A percentile compares a stretch with the other conserved stretches of the same genome.
These are phyloP conservation scores for Cyclanthera cordifolia DNA, from an alignment of 306 rosid genomes.

Conservation along the genomic window DNA sequence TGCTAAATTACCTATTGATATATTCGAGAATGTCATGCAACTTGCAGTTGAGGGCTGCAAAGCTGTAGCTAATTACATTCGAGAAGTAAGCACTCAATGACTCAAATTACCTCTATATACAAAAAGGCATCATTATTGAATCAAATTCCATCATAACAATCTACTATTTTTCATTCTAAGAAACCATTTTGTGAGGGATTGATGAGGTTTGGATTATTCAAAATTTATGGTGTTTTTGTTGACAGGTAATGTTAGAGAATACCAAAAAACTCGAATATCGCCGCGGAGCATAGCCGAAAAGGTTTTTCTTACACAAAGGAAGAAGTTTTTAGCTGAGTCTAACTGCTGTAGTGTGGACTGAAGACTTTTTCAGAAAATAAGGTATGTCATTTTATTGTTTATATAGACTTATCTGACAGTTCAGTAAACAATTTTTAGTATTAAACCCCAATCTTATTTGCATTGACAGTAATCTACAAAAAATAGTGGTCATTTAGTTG, in stretches of 20 bases:
- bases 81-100: constrained; percentile 40
- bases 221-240: constrained; percentile 14
- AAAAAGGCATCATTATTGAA: neutral
- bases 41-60: constrained; percentile 90
- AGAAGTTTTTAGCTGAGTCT: neutral
- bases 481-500: too few relatives aligned
- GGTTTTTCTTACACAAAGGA: neutral
- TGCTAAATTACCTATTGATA: constrained; percentile 71
- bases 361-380: too few relatives aligned
- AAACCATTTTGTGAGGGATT: neutral
- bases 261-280: constrained; percentile 63
- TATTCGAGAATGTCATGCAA: constrained; percentile 73
- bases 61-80: constrained; percentile 64
- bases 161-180: neutral
- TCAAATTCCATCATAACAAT: constrained; percentile 10
- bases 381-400: too few relatives aligned
- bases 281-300: constrained; percentile 34
- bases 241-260: constrained; percentile 57
- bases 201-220: constrained; percentile 6
- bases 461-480: too few relatives aligned
- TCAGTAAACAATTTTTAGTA: too few relatives aligned
- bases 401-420: too few relatives aligned
- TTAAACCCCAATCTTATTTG: too few relatives aligned
- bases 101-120: neutral
- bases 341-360: neutral